These are phyloP conservation scores for Herpetomonas tarakana DNA, from an alignment of 208 protist genomes.

Conservation along the genomic window DNA sequence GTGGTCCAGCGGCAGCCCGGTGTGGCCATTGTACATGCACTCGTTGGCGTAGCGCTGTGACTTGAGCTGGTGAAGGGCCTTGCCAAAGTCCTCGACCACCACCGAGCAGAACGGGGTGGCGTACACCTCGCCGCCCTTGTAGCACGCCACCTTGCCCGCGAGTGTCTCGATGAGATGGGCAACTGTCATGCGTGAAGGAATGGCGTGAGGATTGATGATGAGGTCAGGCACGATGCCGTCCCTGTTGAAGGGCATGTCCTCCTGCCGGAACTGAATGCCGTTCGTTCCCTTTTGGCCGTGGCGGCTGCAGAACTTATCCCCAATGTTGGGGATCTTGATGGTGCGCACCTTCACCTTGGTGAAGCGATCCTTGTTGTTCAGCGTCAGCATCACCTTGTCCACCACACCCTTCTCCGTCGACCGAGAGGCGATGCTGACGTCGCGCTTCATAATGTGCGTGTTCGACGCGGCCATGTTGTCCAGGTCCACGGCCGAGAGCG, in stretches of 20 bases:
- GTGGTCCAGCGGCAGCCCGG: conserved; percentile 94
- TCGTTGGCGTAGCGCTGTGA: conserved; percentile 98
- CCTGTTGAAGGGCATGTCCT: conserved; percentile 95
- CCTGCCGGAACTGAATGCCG: conserved; percentile 90
- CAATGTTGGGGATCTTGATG: conserved; percentile 96
- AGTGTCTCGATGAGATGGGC: conserved; percentile 99
- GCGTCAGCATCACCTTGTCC: conserved; percentile 96
- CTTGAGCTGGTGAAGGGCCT: conserved; percentile 92
- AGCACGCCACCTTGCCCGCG: conserved; percentile 94
- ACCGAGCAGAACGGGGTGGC: conserved; percentile 92
- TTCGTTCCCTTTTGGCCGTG: conserved; percentile 99
- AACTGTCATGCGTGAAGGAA: conserved; percentile 99
- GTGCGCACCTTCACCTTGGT: conserved; percentile 84
- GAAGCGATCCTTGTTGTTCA: conserved; percentile 72
- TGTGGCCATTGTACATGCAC: conserved; percentile 94
- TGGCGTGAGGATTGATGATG: conserved; percentile 99
- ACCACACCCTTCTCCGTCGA: conserved; percentile 83
- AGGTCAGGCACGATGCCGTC: conserved; percentile 98
- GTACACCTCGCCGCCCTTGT: conserved; percentile 96
- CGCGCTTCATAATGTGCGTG: conserved; percentile 76
- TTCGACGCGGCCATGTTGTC: conserved; percentile 63
- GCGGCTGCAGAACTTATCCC: conserved; percentile 99
- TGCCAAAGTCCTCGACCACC: conserved; percentile 93
- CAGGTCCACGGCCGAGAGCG: conserved; percentile 42
- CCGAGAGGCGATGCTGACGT: conserved; percentile 74